Evolutionary conservation across 2,329 filamentous ascomycete genomes (phyloP), one percentile per base, ranked within the genome.

Genomic region (Colletotrichum brevisporum): DNA sequence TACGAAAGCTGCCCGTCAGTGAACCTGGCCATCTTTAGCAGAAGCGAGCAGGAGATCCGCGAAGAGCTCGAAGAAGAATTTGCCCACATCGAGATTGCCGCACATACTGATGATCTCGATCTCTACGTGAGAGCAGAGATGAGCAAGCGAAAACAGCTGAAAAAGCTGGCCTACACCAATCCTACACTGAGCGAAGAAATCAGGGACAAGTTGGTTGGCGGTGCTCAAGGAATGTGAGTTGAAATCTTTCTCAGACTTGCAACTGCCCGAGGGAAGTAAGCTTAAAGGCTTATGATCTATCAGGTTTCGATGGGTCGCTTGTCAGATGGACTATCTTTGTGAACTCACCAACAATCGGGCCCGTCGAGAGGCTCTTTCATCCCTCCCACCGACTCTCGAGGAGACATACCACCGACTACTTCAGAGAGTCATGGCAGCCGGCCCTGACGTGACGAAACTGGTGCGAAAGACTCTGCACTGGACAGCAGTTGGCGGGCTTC

Each of bases 281-380:
- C 45, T 21, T 4, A 48, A 1, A 45, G 6, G 2, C 1, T 31
- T 5, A 24, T 21, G 21, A 21, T 21, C 21, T 21, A 2, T 2
- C 39, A 63, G 62, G 62, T 64, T 64, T 13, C 53, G 62, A 1
- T 64, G 62, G 53, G 53, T 51, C 8, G 6, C 62, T 18, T 64
- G 62, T 18, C 62, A 64, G n/a, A 31, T 64, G 0, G 62, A 64
- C 27, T 47, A 64, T 1, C n/a, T 64, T 0, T 64, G 62, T 4
- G 62, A 59, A 5, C 27, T 59, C 0, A 41, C n/a, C 0, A 64
- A 27, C 2, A 58, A 64, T 4, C 62, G 47, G 0, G 36, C 53
- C 0, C 52, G 53, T 0, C 43, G 53, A 43, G 53, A 58, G 4
- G 61, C 61, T 0, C 3, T 59, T 3, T 12, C n/a, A 0, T 26